These are phyloP conservation scores for Fomitiporia mediterranea DNA, from an alignment of 1,284 basidiomycete species.

Conservation along the genomic window DNA sequence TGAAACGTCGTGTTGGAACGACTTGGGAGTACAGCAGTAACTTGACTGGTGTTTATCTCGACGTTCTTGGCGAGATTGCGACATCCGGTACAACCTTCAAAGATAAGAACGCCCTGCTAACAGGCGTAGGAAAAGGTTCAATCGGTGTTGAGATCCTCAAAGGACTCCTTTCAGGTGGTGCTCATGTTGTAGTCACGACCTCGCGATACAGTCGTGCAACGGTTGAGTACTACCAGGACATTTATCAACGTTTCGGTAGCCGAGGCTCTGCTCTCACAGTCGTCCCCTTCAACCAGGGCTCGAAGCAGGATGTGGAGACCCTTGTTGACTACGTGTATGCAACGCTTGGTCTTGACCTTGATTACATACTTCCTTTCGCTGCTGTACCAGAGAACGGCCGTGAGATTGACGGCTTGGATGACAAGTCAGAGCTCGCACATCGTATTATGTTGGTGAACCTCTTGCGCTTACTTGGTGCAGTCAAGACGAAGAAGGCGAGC, in stretches of 20 bases:
- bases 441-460: conserved; percentile 96
- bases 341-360: conserved; percentile 90
- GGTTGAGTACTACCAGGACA: conserved; percentile 97
- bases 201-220: conserved; percentile 91
- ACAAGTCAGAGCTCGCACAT: conserved; percentile 96
- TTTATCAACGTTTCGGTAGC: conserved; percentile 94
- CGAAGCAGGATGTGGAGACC: conserved; percentile 96
- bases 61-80: conserved; percentile 96
- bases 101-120: conserved; percentile 97
- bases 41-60: conserved; percentile 92
- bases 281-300: conserved; percentile 98
- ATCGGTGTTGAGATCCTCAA: conserved; percentile 98
- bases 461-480: conserved; percentile 90
- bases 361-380: conserved; percentile 97
- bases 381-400: conserved; percentile 98
- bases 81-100: conserved; percentile 97
- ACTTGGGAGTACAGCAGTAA: conserved; percentile 98
- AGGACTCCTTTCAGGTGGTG: conserved; percentile 92
- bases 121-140: conserved; percentile 95
- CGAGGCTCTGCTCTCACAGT: conserved; percentile 94
- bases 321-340: conserved; percentile 98
- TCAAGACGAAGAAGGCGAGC: conserved; percentile 97
- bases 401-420: conserved; percentile 95
- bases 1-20: conserved; percentile 96
- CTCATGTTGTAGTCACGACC: conserved; percentile 95